Base-by-base conservation (phyloP, 192 early-diverging fungal genomes). In the Thoreauomyces humboldtii region DNA sequence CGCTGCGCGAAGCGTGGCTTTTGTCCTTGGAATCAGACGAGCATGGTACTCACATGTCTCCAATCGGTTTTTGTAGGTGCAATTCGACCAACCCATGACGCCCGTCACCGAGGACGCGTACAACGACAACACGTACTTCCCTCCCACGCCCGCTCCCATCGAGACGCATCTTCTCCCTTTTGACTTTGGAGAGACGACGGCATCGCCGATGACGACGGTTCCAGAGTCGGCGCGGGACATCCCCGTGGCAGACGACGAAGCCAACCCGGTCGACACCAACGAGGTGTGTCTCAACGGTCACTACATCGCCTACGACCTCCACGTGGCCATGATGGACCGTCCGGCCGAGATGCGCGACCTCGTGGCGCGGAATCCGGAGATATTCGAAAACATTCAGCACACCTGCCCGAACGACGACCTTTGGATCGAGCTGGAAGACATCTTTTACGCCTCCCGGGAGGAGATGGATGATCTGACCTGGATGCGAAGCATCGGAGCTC, bases 261-360 rank as follows among this genome's bases (percentile, higher is more conserved):
- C 34, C 32, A 36, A 34, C 3, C 55, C 55, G 38, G 38, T 17
- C 38, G 38, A 9, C 38, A 41, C 31, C 51, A 25, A 53, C 53
- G 64, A 66, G 32, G 64, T 66, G 3, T 57, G 53, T 24, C 33
- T 66, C 17, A 38, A 38, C 35, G 64, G 64, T 3, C 64, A 66
- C 35, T 66, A 66, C 64, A 66, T 66, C 46, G 64, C 64, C 3
- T 66, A 66, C 45, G 64, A 66, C 1, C 29, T 66, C 0, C 64
- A 66, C 54, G 64, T 66, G 2, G 64, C 64, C 41, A 66, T 66
- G 64, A 66, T 66, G 64, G 64, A 66, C 53, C 52, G 64, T 21
- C 64, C 64, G 12, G 34, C 24, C 38, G 64, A 66, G 57, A 66
- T 66, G 64, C 64, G 64, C 4, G 64, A 66, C 52, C 54, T 66